Conservation (phyloP, 805 yeast genomes). For the Danielozyma ontarioensis region DNA sequence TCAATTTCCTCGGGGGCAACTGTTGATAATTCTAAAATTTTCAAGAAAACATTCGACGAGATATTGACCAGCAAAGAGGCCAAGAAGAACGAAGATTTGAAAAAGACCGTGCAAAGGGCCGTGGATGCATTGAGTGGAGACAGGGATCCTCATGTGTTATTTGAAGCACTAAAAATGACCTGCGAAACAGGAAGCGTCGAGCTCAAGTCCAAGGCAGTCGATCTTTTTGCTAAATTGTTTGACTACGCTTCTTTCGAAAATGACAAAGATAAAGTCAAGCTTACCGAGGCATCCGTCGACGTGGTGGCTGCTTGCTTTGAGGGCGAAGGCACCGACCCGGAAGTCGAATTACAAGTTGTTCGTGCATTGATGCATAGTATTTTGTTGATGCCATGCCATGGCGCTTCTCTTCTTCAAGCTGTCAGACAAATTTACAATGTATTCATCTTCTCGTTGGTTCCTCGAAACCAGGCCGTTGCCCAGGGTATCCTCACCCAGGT, state of each 20-base stretch:
- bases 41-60: slow-evolving; percentile 54
- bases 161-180: slow-evolving; percentile 71
- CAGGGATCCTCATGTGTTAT: slow-evolving; percentile 49
- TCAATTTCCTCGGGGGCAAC: slow-evolving; percentile 7
- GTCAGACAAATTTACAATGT: slow-evolving; percentile 91
- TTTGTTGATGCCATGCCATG: slow-evolving; percentile 82
- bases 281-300: slow-evolving; percentile 79
- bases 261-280: slow-evolving; percentile 41
- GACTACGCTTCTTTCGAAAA: slow-evolving; percentile 72
- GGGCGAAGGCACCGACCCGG: slow-evolving; percentile 88
- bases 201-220: slow-evolving; percentile 70
- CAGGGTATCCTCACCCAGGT: slow-evolving; percentile 94
- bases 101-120: slow-evolving; percentile 33
- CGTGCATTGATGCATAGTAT: slow-evolving; percentile 88
- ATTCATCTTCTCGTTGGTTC: slow-evolving; percentile 75
- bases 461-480: slow-evolving; percentile 87
- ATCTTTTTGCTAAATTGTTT: slow-evolving; percentile 80
- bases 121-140: slow-evolving; percentile 35
- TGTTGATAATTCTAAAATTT: slow-evolving; percentile 17
- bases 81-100: slow-evolving; percentile 42
- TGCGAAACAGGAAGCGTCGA: slow-evolving; percentile 66
- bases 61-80: slow-evolving; percentile 60
- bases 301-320: slow-evolving; percentile 81
- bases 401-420: slow-evolving; percentile 81
- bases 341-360: slow-evolving; percentile 86